Evolutionary conservation across 192 early-diverging fungal genomes (phyloP).

Genomic region (Gigaspora rosea): DNA sequence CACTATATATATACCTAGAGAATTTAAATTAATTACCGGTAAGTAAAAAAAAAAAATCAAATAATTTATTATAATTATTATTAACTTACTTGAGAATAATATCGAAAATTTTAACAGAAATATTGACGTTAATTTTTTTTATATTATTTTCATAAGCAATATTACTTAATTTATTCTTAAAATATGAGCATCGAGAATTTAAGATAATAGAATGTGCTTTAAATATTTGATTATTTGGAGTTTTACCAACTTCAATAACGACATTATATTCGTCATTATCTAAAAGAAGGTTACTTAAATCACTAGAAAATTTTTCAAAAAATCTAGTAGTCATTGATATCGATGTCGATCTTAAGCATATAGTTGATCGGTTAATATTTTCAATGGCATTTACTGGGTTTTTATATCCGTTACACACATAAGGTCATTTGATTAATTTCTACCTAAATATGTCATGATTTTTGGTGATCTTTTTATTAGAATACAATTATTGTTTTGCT

Average conservation of each 20-base stretch:
- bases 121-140: background rate
- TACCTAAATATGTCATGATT: too few species aligned
- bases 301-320: too few species aligned
- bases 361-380: too few species aligned
- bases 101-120: background rate
- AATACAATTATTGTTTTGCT: too few species aligned
- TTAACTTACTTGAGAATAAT: constrained; percentile 1
- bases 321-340: too few species aligned
- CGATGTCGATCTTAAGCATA: too few species aligned
- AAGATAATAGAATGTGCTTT: background rate
- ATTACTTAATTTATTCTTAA: background rate
- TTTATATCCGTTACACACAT: too few species aligned
- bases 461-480: too few species aligned
- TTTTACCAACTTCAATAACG: constrained; percentile 2
- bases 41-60: background rate
- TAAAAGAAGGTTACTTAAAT: background rate
- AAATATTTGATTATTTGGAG: background rate
- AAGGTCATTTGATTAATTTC: too few species aligned
- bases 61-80: background rate
- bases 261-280: constrained; percentile 5
- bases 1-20: background rate
- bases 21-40: constrained; percentile 3
- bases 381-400: too few species aligned
- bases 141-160: background rate
- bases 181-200: background rate